Conservation (phyloP, 768 basidiomycete genomes). For the Auriscalpium vulgare region DNA sequence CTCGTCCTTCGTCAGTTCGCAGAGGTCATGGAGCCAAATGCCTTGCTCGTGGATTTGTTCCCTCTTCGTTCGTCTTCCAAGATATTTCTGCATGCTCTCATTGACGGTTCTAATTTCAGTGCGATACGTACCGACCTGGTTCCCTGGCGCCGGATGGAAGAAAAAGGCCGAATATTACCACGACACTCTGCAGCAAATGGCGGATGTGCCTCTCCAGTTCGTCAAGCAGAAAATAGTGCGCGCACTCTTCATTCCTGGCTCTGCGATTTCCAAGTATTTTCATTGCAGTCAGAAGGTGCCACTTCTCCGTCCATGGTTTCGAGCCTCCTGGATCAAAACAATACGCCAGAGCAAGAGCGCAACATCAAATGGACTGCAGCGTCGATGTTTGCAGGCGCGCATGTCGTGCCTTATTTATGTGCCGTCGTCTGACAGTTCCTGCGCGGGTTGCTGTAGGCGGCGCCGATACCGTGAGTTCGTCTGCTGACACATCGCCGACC, state of each 20-base stretch:
- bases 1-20: not conserved
- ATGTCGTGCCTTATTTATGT: not conserved
- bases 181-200: not conserved
- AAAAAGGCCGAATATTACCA: not conserved
- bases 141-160: not conserved
- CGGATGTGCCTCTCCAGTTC: conserved; percentile 2
- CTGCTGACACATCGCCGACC: too few species aligned
- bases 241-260: too few species aligned
- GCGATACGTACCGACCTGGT: conserved; percentile 1
- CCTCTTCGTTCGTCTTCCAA: not conserved
- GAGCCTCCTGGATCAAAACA: not conserved
- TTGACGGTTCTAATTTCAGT: not conserved
- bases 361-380: conserved; percentile 3
- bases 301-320: conserved; percentile 3
- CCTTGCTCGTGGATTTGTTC: not conserved
- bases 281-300: not conserved
- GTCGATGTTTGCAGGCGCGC: conserved; percentile 4
- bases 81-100: not conserved
- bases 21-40: not conserved
- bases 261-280: too few species aligned
- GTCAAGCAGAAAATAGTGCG: conserved; percentile 2
- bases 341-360: not conserved
- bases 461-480: conserved; percentile 7
- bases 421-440: too few species aligned
- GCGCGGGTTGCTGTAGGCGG: not conserved